Percentiles rank a stretch among this genome's conserved stretches.
These are phyloP conservation scores for Lecanosticta acicola DNA, from an alignment of 2,329 filamentous ascomycete species.

Conservation along the genomic window DNA sequence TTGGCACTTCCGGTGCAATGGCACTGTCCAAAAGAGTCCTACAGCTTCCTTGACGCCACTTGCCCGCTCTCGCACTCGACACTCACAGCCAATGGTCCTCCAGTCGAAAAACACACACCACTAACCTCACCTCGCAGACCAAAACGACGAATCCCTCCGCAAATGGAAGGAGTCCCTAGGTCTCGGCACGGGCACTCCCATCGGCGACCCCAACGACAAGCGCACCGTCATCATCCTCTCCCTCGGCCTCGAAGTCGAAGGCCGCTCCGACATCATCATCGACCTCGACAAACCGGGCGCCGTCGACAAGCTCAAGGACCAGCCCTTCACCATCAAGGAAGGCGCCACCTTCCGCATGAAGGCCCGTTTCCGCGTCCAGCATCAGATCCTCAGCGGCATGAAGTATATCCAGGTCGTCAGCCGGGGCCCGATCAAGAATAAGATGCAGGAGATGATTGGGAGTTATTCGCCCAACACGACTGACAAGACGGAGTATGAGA, in stretches of 20 bases:
- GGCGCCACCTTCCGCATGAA: conserved; percentile 91
- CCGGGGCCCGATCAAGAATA: conserved; percentile 80
- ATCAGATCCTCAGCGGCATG: conserved; percentile 88
- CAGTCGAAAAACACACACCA: neutral
- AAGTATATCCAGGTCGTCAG: conserved; percentile 95
- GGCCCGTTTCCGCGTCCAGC: conserved; percentile 89
- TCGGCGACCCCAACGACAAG: conserved; percentile 61
- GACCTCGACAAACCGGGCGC: conserved; percentile 72
- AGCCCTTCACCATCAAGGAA: conserved; percentile 98
- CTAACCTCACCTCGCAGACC: conserved; percentile 41
- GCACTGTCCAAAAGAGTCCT: no score
- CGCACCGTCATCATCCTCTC: conserved; percentile 91
- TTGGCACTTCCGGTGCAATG: no score
- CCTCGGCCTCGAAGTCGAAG: conserved; percentile 77
- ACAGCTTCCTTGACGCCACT: no score
- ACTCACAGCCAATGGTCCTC: no score
- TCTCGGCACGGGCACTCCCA: conserved; percentile 57
- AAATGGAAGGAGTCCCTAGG: conserved; percentile 97
- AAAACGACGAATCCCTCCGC: conserved; percentile 85
- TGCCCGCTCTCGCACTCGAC: no score
- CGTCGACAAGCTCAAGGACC: conserved; percentile 72
- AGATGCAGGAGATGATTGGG: conserved; percentile 97
- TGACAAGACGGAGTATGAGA: conserved; percentile 76
- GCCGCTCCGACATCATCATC: conserved; percentile 79
- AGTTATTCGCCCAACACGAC: conserved; percentile 91